Evolutionary conservation across 2,329 filamentous ascomycete genomes (phyloP), one percentile per base, ranked within the genome.

Genomic region (Laburnicola sp.): DNA sequence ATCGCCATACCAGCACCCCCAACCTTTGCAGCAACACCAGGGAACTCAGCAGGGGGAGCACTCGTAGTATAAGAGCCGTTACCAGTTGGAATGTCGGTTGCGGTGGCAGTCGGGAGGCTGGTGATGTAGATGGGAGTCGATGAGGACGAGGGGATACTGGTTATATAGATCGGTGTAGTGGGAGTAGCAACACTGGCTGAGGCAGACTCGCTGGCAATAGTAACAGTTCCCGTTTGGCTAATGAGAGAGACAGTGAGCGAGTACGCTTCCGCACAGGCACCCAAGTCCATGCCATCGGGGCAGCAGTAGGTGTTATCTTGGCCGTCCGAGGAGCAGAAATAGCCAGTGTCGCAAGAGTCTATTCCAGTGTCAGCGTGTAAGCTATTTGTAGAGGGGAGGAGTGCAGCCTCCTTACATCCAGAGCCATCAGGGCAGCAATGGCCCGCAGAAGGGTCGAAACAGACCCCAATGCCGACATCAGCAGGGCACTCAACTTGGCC

Each of bases 261-360:
- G 59, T 79, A 80, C 27, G 73, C 75, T 45, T 74, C 70, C 49
- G 84, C 83, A 70, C 84, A 87, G 39, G 79, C 71, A 25, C 70
- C 71, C 42, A 85, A 75, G 54, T 78, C 75, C 76, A 81, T 75
- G 54, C 73, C 76, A 37, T 84, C 72, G 36, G 82, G 82, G 71
- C 84, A 87, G 76, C 84, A 87, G 75, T 80, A 80, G 30, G 83
- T 85, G 50, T 77, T 73, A 47, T 72, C 69, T 38, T 69, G 62
- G 45, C 71, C 67, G 65, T 85, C 79, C 58, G 79, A 75, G n/a
- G 82, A 78, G 75, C 85, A 87, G 76, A 82, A 86, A 75, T 81
- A 87, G 43, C 82, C 82, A 11, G 72, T 68, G 28, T 83, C 78
- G 68, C 84, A 87, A 28, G 83, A 82, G 70, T 83, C 83, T 85